Percentiles rank a stretch among this genome's conserved stretches.
These are phyloP conservation scores for Zygoascus meyerae DNA, from an alignment of 1,139 yeast genomes.

Conservation along the genomic window DNA sequence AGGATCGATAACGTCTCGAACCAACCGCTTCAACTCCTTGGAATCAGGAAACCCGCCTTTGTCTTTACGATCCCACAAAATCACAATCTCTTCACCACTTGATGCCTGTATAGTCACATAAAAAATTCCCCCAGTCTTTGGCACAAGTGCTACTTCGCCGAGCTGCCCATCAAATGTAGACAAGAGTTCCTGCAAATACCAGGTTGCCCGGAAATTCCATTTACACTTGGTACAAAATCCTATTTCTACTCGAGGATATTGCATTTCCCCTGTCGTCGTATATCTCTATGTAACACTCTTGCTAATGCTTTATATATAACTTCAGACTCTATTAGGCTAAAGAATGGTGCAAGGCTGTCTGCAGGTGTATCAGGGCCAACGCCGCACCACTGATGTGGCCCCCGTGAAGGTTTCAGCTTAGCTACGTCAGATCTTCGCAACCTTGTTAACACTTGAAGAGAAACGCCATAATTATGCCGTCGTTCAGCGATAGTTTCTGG, in stretches of 20 bases:
- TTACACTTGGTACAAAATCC: conserved; percentile 57
- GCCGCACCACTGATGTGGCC: too few species aligned
- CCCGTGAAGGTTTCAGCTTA: too few species aligned
- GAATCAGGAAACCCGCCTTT: conserved; percentile 59
- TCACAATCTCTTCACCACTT: conserved; percentile 18
- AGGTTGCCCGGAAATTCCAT: conserved; percentile 62
- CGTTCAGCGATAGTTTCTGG: conserved; percentile 79
- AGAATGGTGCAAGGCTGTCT: not conserved
- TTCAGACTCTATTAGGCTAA: not conserved
- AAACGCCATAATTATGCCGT: conserved; percentile 36
- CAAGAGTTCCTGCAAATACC: conserved; percentile 59
- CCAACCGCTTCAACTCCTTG: conserved; percentile 50
- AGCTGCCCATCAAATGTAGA: conserved; percentile 51
- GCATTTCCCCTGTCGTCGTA: not conserved
- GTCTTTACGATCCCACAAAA: conserved; percentile 50
- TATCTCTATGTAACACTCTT: not conserved
- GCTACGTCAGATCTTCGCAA: too few species aligned
- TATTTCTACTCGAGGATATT: conserved; percentile 46
- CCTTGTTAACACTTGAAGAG: too few species aligned
- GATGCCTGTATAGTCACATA: conserved; percentile 32
- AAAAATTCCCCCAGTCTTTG: conserved; percentile 51
- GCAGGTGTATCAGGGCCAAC: too few species aligned
- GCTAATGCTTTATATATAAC: not conserved
- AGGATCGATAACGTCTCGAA: conserved; percentile 47
- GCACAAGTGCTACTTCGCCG: conserved; percentile 50